Percentiles rank a stretch among this genome's conserved stretches.
Evolutionary conservation across 805 yeast genomes (phyloP).

Genomic region (Geotrichum ghanense): DNA sequence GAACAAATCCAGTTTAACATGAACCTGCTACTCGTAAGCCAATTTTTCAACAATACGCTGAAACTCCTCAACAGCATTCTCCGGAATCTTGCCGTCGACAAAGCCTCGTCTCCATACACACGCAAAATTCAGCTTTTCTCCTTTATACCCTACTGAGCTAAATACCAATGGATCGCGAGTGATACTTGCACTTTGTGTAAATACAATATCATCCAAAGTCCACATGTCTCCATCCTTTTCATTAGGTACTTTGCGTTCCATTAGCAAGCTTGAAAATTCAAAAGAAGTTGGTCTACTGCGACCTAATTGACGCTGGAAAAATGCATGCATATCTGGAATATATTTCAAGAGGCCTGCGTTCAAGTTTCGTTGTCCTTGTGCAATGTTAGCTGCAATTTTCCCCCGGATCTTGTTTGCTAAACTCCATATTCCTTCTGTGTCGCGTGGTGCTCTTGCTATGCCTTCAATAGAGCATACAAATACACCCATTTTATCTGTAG

Average conservation of each 20-base stretch:
- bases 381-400: not conserved
- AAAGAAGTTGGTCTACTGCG: not conserved
- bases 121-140: not conserved
- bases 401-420: not conserved
- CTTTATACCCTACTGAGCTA: not conserved
- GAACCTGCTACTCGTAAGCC: too few relatives aligned
- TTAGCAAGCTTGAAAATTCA: not conserved
- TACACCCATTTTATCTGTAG: not conserved
- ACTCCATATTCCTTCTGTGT: not conserved
- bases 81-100: too few relatives aligned
- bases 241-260: not conserved
- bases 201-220: not conserved
- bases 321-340: not conserved
- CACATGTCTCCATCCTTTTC: too few relatives aligned
- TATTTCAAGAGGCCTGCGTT: not conserved
- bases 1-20: too few relatives aligned
- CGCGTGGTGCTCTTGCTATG: not conserved
- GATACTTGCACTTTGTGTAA: not conserved
- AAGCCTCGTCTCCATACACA: not conserved
- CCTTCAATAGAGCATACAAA: not conserved
- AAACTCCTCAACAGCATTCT: too few relatives aligned
- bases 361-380: not conserved
- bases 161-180: not conserved
- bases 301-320: not conserved
- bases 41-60: too few relatives aligned